Base-by-base conservation (phyloP, 345 rosid genomes). In the Anastatica hierochuntica region DNA sequence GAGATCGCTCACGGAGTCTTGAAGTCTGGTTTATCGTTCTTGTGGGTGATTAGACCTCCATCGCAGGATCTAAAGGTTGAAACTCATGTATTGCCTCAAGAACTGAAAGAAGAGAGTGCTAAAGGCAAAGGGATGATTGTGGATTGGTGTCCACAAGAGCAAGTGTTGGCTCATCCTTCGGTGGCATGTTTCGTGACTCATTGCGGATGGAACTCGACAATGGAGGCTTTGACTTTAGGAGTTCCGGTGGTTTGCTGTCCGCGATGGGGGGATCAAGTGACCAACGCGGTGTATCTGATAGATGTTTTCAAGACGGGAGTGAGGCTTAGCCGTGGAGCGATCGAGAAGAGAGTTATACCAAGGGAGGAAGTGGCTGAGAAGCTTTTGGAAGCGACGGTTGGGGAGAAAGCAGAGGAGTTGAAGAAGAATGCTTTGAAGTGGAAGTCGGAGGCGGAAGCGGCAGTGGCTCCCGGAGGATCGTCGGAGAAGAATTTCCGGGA, bases 181-280 rank as follows among this genome's bases (percentile, higher is more conserved):
- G 4, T 64, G 10, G 57, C 63, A 1, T 56, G 69, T 31, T 64
- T 64, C 37, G 6, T 55, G 1, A 64, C 18, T 11, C 63, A 65
- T 4, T 87, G n/a, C 73, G 0, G n/a, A n/a, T n/a, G n/a, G n/a
- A n/a, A n/a, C n/a, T n/a, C n/a, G n/a, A n/a, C n/a, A n/a, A n/a
- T n/a, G n/a, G n/a, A n/a, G n/a, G n/a, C n/a, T n/a, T n/a, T n/a
- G n/a, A n/a, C n/a, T n/a, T n/a, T n/a, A n/a, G 94, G 89, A 2
- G 50, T 76, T 63, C 96, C 90, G 0, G 69, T 87, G 19, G 55
- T 84, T 26, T 77, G 80, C 3, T 84, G 66, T 45, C 89, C 94
- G 1, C 87, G 71, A 30, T 83, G 87, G 89, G 87, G 85, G 3
- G 94, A 87, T 65, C 92, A 83, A 49, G 92, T 79, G 12, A 77